Conservation (phyloP, 2,329 filamentous ascomycete genomes). For the Pseudomassariella vexata region DNA sequence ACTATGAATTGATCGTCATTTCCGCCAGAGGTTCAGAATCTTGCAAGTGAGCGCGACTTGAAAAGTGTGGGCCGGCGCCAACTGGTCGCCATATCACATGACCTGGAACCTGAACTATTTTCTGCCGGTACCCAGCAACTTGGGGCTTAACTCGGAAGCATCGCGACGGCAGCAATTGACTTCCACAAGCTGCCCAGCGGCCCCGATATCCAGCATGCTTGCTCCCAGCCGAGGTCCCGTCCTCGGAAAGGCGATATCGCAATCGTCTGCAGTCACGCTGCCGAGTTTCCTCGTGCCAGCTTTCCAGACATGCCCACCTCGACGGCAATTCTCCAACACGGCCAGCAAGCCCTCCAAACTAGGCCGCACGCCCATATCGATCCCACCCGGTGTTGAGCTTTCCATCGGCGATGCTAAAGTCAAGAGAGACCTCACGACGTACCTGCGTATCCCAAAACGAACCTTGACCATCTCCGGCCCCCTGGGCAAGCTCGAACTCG, state of each 20-base stretch:
- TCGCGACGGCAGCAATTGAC: slow-evolving; percentile 11
- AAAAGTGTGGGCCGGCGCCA: no score
- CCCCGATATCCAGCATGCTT: slow-evolving; percentile 47
- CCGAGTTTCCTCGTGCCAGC: slow-evolving; percentile 70
- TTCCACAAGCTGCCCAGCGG: slow-evolving; percentile 1
- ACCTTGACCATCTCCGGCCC: slow-evolving; percentile 76
- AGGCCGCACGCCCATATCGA: slow-evolving; percentile 70
- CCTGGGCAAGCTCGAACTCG: slow-evolving; percentile 70
- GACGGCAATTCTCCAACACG: slow-evolving; percentile 67
- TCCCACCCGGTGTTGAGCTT: slow-evolving; percentile 80
- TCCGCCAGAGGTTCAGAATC: no score
- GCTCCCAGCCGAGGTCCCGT: slow-evolving; percentile 56
- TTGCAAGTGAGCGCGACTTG: no score
- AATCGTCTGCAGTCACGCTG: slow-evolving; percentile 44
- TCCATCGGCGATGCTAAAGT: slow-evolving; percentile 57
- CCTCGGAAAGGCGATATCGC: slow-evolving; percentile 48
- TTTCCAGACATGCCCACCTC: slow-evolving; percentile 45
- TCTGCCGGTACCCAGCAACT: neutral
- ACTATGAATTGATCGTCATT: no score
- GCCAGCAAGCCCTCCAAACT: slow-evolving; percentile 70
- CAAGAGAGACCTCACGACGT: slow-evolving; percentile 50
- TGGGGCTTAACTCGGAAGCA: slow-evolving; percentile 1
- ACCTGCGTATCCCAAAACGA: slow-evolving; percentile 55
- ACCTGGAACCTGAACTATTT: slow-evolving; percentile 6
- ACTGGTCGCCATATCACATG: slow-evolving; percentile 8